These are phyloP conservation scores for Trichocomaceae sp. DNA, from an alignment of 2,329 filamentous ascomycete genomes.

Conservation along the genomic window DNA sequence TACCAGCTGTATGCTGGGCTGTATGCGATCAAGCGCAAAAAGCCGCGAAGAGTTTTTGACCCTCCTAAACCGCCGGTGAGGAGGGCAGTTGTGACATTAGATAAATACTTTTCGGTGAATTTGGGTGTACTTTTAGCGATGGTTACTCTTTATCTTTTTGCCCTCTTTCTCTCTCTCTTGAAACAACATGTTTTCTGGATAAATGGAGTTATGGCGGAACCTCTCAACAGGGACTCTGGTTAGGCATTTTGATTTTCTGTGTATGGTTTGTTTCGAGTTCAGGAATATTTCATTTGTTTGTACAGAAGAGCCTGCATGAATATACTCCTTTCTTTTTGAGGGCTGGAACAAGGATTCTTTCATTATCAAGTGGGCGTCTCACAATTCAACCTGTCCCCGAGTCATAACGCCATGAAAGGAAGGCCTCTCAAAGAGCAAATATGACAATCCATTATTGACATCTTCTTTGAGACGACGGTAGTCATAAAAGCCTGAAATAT, in stretches of 20 bases:
- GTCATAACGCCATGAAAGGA: neutral
- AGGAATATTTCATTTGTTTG: neutral
- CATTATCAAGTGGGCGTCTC: neutral
- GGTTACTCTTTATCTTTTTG: neutral
- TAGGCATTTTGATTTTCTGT: constrained; percentile 3
- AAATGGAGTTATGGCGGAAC: constrained; percentile 33
- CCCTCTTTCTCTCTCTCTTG: neutral
- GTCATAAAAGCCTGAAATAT: neutral
- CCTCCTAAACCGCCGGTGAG: constrained; percentile 55
- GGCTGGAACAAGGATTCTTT: neutral
- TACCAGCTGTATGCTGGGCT: constrained; percentile 95
- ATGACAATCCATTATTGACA: neutral
- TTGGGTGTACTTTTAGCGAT: constrained; percentile 8
- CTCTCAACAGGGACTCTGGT: constrained; percentile 35
- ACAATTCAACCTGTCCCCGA: no score
- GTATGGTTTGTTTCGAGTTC: neutral
- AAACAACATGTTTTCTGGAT: neutral
- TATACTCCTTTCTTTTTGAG: neutral
- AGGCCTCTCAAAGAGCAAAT: neutral
- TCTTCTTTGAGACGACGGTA: neutral
- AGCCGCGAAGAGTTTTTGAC: constrained; percentile 94
- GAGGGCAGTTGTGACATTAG: constrained; percentile 7
- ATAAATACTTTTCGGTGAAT: neutral
- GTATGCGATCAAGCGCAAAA: constrained; percentile 87
- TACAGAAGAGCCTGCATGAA: neutral